A percentile compares a stretch with the other conserved stretches of the same genome.
These are phyloP conservation scores for Solanum appendiculatum DNA, from an alignment of 257 asterid genomes.

Conservation along the genomic window DNA sequence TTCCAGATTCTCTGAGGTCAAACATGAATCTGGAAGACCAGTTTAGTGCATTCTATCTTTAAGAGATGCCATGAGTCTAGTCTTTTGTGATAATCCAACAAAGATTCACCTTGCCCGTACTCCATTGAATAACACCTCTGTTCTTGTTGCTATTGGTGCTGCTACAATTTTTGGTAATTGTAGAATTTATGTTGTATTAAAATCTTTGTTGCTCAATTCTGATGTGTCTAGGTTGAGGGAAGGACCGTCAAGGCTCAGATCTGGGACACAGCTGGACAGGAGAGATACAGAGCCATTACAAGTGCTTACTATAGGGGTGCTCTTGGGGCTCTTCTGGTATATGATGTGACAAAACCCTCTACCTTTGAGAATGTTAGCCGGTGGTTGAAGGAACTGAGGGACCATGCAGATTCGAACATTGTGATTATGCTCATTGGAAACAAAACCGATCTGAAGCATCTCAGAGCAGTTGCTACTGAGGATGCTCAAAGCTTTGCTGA, in stretches of 20 bases:
- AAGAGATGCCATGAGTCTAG: not conserved
- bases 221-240: slow-evolving; percentile 59
- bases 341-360: slow-evolving; percentile 83
- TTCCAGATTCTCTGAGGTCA: not conserved
- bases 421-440: slow-evolving; percentile 89
- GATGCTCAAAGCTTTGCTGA: slow-evolving; percentile 91
- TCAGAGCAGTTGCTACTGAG: slow-evolving; percentile 81
- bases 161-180: not conserved
- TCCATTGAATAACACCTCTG: not conserved
- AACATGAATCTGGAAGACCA: not conserved
- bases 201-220: not conserved
- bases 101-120: not conserved
- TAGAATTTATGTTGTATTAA: not conserved
- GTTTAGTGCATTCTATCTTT: not conserved
- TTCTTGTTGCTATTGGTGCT: not conserved
- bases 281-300: slow-evolving; percentile 93
- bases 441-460: slow-evolving; percentile 86
- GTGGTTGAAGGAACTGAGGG: slow-evolving; percentile 95
- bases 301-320: slow-evolving; percentile 98
- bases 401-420: slow-evolving; percentile 86
- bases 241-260: slow-evolving; percentile 91
- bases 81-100: not conserved
- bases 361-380: slow-evolving; percentile 83
- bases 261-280: slow-evolving; percentile 99
- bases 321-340: slow-evolving; percentile 88